Percentiles rank a stretch among this genome's conserved stretches.
Conservation (phyloP, 2,329 filamentous ascomycete genomes). For the Trichoderma sp. region DNA sequence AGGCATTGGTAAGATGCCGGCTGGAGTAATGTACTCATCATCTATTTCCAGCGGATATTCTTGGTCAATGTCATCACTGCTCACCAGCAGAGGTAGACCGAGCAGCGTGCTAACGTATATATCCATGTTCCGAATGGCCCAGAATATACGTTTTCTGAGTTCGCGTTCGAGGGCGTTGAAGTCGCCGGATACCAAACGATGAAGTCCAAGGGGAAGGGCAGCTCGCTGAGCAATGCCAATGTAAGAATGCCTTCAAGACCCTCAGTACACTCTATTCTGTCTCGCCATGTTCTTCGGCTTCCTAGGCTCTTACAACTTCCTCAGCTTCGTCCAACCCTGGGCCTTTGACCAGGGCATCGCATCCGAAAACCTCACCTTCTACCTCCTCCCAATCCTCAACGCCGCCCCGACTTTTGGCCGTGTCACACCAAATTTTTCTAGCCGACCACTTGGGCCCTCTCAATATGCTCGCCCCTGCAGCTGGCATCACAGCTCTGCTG, state of each 20-base stretch:
- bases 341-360: no score
- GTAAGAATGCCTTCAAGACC: not conserved
- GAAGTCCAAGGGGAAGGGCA: not conserved
- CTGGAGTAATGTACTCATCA: not conserved
- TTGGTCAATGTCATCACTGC: not conserved
- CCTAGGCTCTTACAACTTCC: no score
- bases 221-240: not conserved
- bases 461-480: not conserved
- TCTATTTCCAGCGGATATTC: not conserved
- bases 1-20: not conserved
- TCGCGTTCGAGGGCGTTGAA: not conserved
- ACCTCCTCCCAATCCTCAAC: conserved; percentile 46
- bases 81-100: not conserved
- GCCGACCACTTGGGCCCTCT: conserved; percentile 26
- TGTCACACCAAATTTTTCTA: conserved; percentile 38
- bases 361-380: conserved; percentile 29
- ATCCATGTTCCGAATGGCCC: not conserved
- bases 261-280: no score
- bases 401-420: conserved; percentile 46
- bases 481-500: not conserved
- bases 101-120: not conserved
- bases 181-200: not conserved
- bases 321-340: no score
- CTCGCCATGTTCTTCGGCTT: no score
- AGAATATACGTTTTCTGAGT: not conserved